These are phyloP conservation scores for Zoysia pacifica DNA, from an alignment of 176 grass and related monocot genomes.

Conservation along the genomic window DNA sequence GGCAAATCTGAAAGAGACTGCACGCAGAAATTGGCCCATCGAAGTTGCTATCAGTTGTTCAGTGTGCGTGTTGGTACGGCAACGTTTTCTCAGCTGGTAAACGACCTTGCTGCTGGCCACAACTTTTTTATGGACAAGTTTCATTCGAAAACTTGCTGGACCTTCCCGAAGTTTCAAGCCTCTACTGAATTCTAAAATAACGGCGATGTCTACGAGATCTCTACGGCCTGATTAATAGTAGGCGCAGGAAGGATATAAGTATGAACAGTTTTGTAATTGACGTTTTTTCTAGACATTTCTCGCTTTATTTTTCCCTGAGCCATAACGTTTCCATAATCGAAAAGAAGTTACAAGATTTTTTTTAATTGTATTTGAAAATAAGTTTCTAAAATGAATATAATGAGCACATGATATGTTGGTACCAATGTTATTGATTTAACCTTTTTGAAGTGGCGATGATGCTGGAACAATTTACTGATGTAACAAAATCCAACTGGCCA, in stretches of 20 bases:
- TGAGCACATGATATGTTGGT: neutral
- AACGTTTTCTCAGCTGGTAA: constrained; percentile 35
- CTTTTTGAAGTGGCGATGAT: neutral
- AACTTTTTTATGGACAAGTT: constrained; percentile 7
- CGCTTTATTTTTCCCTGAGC: neutral
- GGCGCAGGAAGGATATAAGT: neutral
- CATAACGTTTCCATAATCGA: neutral
- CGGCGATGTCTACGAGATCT: neutral
- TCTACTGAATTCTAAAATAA: neutral
- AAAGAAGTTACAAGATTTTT: neutral
- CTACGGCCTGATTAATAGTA: neutral
- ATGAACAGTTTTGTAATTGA: neutral
- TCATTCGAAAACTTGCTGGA: constrained; percentile 5
- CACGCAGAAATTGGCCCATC: neutral
- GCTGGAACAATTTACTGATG: neutral
- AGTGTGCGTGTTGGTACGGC: neutral
- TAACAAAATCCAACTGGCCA: neutral
- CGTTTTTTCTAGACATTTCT: neutral
- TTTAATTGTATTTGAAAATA: neutral
- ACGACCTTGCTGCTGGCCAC: constrained; percentile 14
- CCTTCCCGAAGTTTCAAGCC: constrained; percentile 29
- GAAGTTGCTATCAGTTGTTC: constrained; percentile 12
- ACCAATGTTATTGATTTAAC: neutral
- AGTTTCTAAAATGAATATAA: neutral
- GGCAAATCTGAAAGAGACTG: constrained; percentile 26